These are phyloP conservation scores for Takakia lepidozioides DNA, from an alignment of 225 moss, liverwort and hornwort species.

Conservation along the genomic window DNA sequence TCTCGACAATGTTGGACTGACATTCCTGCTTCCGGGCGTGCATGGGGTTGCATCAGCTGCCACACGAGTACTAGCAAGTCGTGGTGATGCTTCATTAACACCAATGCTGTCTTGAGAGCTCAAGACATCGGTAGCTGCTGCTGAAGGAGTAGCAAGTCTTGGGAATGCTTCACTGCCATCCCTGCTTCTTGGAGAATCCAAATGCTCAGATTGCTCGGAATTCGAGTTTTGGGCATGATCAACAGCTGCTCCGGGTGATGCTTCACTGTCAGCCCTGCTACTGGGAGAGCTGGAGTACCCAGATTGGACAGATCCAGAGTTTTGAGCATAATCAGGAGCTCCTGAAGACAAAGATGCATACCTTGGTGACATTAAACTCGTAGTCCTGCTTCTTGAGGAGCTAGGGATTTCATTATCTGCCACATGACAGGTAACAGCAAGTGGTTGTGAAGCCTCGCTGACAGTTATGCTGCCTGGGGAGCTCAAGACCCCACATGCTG, in stretches of 20 bases:
- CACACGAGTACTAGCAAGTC: conserved; percentile 19
- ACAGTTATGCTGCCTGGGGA: conserved; percentile 4
- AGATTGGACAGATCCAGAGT: conserved; percentile 2
- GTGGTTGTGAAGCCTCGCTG: conserved; percentile 6
- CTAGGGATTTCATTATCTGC: too few relatives aligned
- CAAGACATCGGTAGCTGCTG: conserved; percentile 6
- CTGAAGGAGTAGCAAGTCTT: conserved; percentile 7
- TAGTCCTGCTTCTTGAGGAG: too few relatives aligned
- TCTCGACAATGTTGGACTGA: too few relatives aligned
- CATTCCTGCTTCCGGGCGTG: too few relatives aligned
- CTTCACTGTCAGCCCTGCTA: too few relatives aligned
- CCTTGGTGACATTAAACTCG: too few relatives aligned
- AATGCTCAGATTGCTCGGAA: neutral
- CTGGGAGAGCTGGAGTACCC: neutral
- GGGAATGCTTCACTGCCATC: conserved; percentile 1
- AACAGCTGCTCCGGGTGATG: too few relatives aligned
- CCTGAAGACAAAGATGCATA: too few relatives aligned
- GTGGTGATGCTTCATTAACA: conserved; percentile 6
- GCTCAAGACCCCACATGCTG: conserved; percentile 4
- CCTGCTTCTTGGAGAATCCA: neutral
- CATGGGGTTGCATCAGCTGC: too few relatives aligned
- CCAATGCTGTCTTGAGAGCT: conserved; percentile 2
- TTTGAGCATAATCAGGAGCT: neutral
- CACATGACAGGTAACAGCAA: too few relatives aligned
- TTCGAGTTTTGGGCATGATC: too few relatives aligned